phyloP scores from a whole-genome alignment of 2,329 filamentous ascomycete genomes.

The Diaporthe sp. region DNA sequence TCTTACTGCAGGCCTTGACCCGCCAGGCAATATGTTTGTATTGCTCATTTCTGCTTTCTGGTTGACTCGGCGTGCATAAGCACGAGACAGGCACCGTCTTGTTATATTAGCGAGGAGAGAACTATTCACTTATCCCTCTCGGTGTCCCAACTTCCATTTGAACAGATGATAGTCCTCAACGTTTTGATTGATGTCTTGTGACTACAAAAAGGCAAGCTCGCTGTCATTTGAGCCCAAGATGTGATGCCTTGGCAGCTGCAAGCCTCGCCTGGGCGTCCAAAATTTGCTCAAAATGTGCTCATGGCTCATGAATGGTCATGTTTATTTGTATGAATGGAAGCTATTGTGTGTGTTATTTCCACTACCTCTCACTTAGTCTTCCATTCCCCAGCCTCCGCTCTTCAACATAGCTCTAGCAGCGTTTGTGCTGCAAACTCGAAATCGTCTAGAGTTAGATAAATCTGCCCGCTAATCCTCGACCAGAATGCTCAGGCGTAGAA shows the following conservation, averaged over 20 bases:
- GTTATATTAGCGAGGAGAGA: neutral
- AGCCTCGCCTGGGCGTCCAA: neutral
- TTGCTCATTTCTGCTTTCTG: too few relatives aligned
- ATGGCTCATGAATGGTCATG: neutral
- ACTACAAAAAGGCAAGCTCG: neutral
- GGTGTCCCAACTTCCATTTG: neutral
- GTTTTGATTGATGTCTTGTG: neutral
- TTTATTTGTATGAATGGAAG: neutral
- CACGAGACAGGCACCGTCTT: neutral
- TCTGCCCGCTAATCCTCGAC: slow-evolving; percentile 72
- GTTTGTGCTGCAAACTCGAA: slow-evolving; percentile 69
- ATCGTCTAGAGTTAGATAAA: slow-evolving; percentile 73
- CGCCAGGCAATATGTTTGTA: too few relatives aligned
- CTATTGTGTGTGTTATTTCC: neutral
- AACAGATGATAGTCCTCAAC: neutral
- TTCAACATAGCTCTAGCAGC: slow-evolving; percentile 48
- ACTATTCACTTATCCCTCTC: neutral
- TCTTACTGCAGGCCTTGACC: too few relatives aligned
- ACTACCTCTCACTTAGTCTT: neutral
- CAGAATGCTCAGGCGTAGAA: slow-evolving; percentile 68
- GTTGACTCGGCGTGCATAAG: too few relatives aligned
- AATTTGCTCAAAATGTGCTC: neutral
- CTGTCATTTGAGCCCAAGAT: neutral
- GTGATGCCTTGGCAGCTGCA: neutral
- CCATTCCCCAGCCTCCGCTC: slow-evolving; percentile 16